These are phyloP conservation scores for Fraxinus greggii DNA, from an alignment of 305 asterid species.

Conservation along the genomic window DNA sequence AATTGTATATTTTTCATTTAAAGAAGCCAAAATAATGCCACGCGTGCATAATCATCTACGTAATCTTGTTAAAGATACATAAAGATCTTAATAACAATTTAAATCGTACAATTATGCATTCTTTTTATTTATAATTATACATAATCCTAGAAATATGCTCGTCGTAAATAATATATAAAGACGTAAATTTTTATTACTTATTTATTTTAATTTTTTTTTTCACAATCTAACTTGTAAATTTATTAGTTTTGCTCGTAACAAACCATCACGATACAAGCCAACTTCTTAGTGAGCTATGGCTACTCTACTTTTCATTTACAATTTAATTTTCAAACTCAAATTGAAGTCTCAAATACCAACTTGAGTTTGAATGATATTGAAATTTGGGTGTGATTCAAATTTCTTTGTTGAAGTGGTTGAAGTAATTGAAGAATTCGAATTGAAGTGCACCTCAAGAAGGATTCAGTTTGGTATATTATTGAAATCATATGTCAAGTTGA, in stretches of 20 bases:
- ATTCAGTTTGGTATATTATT: too few relatives aligned
- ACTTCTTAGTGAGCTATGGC: neutral
- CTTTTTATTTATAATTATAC: neutral
- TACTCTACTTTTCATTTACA: neutral
- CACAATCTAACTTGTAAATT: neutral
- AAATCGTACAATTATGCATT: neutral
- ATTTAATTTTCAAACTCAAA: neutral
- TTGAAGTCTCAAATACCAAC: neutral
- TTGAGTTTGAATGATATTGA: neutral
- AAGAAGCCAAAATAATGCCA: neutral
- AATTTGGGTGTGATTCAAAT: too few relatives aligned
- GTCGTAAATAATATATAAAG: neutral
- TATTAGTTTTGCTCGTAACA: neutral
- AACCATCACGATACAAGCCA: neutral
- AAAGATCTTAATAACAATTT: neutral
- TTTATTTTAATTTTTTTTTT: neutral
- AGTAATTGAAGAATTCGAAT: too few relatives aligned
- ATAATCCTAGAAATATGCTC: neutral
- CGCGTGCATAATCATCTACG: neutral
- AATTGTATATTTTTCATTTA: neutral
- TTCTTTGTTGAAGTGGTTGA: too few relatives aligned
- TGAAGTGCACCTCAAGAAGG: too few relatives aligned
- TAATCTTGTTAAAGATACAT: neutral
- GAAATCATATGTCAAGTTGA: too few relatives aligned
- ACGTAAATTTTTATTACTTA: neutral